Conservation (phyloP, 139 green algal species). For the Micractinium sp. region DNA sequence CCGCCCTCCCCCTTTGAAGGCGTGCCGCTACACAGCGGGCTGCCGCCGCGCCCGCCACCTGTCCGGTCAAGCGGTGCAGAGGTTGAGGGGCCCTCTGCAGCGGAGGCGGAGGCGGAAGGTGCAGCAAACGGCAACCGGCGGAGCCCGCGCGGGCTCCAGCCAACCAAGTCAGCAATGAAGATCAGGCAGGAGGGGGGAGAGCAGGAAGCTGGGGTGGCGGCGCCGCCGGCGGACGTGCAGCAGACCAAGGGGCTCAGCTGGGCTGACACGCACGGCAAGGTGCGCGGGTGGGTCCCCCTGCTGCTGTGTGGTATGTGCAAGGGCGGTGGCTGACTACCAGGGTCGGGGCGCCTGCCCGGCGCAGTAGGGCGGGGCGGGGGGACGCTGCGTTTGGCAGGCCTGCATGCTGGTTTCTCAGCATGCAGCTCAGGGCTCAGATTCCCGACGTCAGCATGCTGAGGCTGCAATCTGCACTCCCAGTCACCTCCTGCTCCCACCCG, state of each 20-base stretch:
- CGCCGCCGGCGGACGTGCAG: background rate
- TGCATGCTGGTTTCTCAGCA: background rate
- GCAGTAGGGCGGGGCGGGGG: background rate
- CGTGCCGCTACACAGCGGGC: background rate
- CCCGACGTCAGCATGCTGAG: too few species aligned
- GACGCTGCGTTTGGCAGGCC: background rate
- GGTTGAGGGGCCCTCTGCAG: background rate
- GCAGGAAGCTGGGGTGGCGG: background rate
- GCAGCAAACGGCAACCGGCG: background rate
- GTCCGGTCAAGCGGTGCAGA: background rate
- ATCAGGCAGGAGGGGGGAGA: background rate
- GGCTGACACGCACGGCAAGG: constrained; percentile 27
- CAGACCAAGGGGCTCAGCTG: constrained; percentile 7
- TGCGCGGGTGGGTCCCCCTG: background rate
- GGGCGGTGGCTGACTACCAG: background rate
- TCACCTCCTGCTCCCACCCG: too few species aligned
- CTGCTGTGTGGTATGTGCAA: background rate
- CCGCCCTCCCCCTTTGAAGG: constrained; percentile 24
- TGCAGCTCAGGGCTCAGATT: too few species aligned
- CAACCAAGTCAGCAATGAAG: constrained; percentile 12
- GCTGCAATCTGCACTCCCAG: too few species aligned
- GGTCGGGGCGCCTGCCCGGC: background rate
- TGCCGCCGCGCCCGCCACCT: background rate
- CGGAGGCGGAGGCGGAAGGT: background rate
- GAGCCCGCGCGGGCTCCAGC: background rate